Evolutionary conservation across 805 yeast genomes (phyloP), one percentile per base, ranked within the genome.

Genomic region (Candida endomychidarum): DNA sequence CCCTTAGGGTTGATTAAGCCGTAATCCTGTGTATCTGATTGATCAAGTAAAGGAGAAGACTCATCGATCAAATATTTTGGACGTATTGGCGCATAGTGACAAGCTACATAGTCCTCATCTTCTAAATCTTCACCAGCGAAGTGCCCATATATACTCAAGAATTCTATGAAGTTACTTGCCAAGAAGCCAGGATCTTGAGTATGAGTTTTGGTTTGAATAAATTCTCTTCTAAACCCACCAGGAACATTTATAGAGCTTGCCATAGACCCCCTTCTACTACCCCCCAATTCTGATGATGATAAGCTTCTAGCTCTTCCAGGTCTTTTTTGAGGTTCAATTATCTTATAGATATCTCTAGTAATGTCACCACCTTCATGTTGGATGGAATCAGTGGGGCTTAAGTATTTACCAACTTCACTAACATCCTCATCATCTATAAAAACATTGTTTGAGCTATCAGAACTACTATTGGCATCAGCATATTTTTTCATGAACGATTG

Each of bases 91-190:
- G 50, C 52, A 46, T 71, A 75, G 44, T 71, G 76, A 46, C 80
- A 77, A 1, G 77, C 76, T 56, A 64, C 68, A 51, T 43, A 76
- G 53, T 80, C 89, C 40, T 76, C 81, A 53, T 80, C 84, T 51
- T 83, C 91, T 39, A 85, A 71, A 27, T 81, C 78, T 60, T 85
- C 93, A 56, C 95, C 95, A 2, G 93, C 93, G 61, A 86, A 86
- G 65, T 86, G 91, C 5, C 95, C 95, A 59, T 86, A 86, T 6
- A 86, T 72, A 47, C 85, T 80, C 33, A 86, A 65, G 53, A 86
- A 86, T 57, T 86, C 93, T 50, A 85, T 68, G 48, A 86, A 86
- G 58, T 85, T 86, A 43, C 78, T 74, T 1, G 95, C 80, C 27
- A 84, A 58, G 41, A 80, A 71, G 8, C 80, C 68, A 68, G 79